Base-by-base conservation (phyloP, 495 filamentous ascomycete species). In the Mycothermus thermophilus region DNA sequence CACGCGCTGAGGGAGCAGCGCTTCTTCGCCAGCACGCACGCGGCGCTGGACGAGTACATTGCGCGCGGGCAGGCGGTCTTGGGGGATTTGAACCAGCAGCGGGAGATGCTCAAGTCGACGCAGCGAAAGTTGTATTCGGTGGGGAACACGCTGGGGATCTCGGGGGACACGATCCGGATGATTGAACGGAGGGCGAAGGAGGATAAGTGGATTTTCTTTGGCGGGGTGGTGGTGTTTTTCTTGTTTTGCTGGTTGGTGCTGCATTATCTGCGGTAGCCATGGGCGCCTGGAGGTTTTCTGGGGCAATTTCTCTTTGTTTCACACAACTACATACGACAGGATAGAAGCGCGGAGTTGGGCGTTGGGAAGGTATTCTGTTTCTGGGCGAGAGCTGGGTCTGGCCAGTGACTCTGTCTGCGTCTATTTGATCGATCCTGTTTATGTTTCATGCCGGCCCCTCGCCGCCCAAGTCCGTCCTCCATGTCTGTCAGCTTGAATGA, bases 141-240 rank as follows among this genome's bases (percentile, higher is more conserved):
- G 14, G 90, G 82, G 5, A 96, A 93, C 50, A 96, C 92, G 19
- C 59, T 97, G 41, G 90, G 90, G 6, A 71, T 97, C 23, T 86
- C 79, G 54, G 86, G 88, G 19, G 92, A 96, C 54, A 97, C 90
- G 4, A 97, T 97, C 37, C 72, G 92, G 10, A 94, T 87, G 83
- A 68, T 97, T 32, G 87, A 96, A 57, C 63, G 90, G 48, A 69
- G 90, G 41, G 87, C 90, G 34, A 79, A 72, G 57, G 77, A 95
- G 66, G 90, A 97, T 48, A 95, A 94, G 60, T 96, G 87, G 88
- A 92, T 97, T 18, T 97, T 97, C 56, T 81, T 80, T 74, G 79
- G 55, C 10, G 85, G 90, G 0, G 83, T 92, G 14, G 55, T 92
- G 22, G 52, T 87, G n/a, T 97, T 97, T 58, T 80, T 96, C 40